A percentile compares a stretch with the other conserved stretches of the same genome.
Evolutionary conservation across 2,329 filamentous ascomycete species (phyloP).

Genomic region (Cytospora mali): DNA sequence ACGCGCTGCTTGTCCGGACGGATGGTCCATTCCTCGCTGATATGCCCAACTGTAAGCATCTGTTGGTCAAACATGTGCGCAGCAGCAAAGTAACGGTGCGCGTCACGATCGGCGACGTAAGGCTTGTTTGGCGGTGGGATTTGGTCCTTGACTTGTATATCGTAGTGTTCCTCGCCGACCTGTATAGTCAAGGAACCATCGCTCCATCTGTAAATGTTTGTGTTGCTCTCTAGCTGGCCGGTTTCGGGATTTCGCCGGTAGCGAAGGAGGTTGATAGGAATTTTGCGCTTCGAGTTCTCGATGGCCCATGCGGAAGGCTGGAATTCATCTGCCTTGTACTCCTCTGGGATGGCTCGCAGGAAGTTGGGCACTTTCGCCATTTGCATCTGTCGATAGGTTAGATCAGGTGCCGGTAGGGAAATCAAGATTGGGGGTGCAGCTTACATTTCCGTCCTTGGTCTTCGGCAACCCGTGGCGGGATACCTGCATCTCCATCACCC

Average conservation of each 20-base stretch:
- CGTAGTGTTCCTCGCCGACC: constrained; percentile 76
- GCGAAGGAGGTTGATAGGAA: constrained; percentile 67
- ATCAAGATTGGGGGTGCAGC: constrained; percentile 32
- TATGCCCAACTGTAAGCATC: constrained; percentile 73
- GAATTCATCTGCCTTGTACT: constrained; percentile 69
- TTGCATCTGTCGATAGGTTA: constrained; percentile 57
- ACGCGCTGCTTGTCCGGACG: constrained; percentile 54
- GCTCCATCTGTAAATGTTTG: constrained; percentile 75
- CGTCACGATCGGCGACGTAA: constrained; percentile 69
- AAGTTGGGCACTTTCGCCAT: constrained; percentile 73
- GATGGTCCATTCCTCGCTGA: constrained; percentile 72
- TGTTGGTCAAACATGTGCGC: constrained; percentile 69
- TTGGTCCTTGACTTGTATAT: constrained; percentile 70
- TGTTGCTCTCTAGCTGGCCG: constrained; percentile 71
- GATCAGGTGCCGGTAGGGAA: constrained; percentile 13
- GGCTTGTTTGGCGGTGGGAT: constrained; percentile 62
- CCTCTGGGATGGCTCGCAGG: constrained; percentile 67
- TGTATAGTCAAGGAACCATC: constrained; percentile 77
- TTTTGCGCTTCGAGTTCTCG: constrained; percentile 54
- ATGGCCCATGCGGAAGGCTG: constrained; percentile 60
- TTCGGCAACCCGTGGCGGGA: constrained; percentile 72
- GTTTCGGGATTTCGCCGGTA: constrained; percentile 70
- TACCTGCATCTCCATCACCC: constrained; percentile 63
- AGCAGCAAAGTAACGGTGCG: constrained; percentile 75
- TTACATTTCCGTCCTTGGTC: constrained; percentile 70